phyloP scores from a whole-genome alignment of 129 eudicot genomes.

The Artemisia annua region DNA sequence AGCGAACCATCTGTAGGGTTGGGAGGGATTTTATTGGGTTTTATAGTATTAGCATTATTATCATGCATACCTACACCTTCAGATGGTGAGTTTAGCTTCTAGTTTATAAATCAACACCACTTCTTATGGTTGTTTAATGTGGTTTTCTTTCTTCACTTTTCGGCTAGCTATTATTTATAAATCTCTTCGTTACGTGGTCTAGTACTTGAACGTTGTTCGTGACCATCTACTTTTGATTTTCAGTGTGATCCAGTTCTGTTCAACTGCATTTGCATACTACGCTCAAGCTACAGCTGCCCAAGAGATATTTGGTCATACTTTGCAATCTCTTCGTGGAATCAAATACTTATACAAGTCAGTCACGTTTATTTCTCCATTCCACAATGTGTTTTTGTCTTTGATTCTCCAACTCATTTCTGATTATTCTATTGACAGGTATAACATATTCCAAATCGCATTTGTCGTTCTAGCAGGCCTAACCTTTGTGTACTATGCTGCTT shows the following conservation, averaged over 20 bases:
- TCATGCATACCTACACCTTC: no score
- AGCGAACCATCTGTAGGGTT: no score
- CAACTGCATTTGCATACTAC: slow-evolving; percentile 97
- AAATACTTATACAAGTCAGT: slow-evolving; percentile 95
- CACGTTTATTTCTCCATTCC: neutral
- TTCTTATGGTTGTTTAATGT: neutral
- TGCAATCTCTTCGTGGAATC: slow-evolving; percentile 97
- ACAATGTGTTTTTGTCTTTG: neutral
- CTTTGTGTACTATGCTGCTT: slow-evolving; percentile 86
- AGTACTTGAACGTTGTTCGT: slow-evolving; percentile 2
- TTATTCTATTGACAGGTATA: slow-evolving; percentile 60
- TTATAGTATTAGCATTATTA: no score
- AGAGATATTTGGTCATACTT: slow-evolving; percentile 94
- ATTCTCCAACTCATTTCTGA: neutral
- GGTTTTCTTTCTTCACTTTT: no score
- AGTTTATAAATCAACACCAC: neutral
- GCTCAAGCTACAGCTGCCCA: slow-evolving; percentile 99
- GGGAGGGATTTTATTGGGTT: no score
- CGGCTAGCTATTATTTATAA: neutral
- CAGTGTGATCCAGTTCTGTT: slow-evolving; percentile 97
- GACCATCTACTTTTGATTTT: slow-evolving; percentile 25
- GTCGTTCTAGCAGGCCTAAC: slow-evolving; percentile 79
- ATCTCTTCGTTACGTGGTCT: neutral
- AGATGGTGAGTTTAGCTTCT: neutral
- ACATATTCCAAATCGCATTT: slow-evolving; percentile 92